Conservation (phyloP, 129 eudicot species). For the Flaveria robusta region DNA sequence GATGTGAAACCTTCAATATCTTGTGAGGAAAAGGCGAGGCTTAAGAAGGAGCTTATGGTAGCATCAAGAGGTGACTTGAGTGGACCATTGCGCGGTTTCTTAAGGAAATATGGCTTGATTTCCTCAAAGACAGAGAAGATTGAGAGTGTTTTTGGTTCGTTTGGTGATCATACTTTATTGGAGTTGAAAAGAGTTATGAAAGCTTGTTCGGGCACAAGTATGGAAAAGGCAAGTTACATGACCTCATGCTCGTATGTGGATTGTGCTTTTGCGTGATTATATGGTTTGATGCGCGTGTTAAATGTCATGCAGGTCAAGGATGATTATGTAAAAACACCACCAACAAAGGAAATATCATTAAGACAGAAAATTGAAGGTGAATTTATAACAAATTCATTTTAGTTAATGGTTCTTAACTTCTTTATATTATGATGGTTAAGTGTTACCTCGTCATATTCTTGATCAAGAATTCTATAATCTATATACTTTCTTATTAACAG, state of each 20-base stretch:
- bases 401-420: background rate
- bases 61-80: slow-evolving; percentile 40
- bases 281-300: slow-evolving; percentile 11
- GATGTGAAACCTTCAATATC: slow-evolving; percentile 32
- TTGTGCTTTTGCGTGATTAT: slow-evolving; percentile 11
- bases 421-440: slow-evolving; percentile 1
- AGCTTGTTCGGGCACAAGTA: slow-evolving; percentile 34
- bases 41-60: slow-evolving; percentile 37
- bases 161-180: slow-evolving; percentile 39
- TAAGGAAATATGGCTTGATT: slow-evolving; percentile 43
- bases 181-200: slow-evolving; percentile 48
- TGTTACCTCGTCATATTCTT: background rate
- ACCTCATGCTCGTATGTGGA: slow-evolving; percentile 3
- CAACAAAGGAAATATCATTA: slow-evolving; percentile 22
- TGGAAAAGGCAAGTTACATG: slow-evolving; percentile 35
- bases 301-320: slow-evolving; percentile 29
- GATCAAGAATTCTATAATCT: background rate
- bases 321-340: slow-evolving; percentile 21
- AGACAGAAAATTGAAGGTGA: slow-evolving; percentile 41
- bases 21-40: slow-evolving; percentile 45
- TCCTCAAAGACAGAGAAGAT: slow-evolving; percentile 32
- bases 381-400: background rate
- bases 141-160: slow-evolving; percentile 38
- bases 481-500: slow-evolving; percentile 15
- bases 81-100: slow-evolving; percentile 35